Conservation (phyloP, 805 yeast genomes). For the Schizosaccharomyces japonicus region DNA sequence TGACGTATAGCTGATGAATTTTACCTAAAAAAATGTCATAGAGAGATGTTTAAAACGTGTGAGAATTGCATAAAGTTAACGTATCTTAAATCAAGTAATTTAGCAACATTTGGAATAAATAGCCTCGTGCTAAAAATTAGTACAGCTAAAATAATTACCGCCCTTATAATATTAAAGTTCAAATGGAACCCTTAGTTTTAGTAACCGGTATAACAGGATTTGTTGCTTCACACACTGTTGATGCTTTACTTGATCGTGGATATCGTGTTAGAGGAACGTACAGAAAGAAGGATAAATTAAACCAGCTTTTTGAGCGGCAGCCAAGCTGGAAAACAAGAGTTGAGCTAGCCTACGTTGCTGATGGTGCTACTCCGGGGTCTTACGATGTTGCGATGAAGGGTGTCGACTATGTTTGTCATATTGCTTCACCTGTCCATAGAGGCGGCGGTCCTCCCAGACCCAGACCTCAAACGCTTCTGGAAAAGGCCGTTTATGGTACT, state of each 20-base stretch:
- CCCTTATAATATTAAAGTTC: too few relatives aligned
- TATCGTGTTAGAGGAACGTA: slow-evolving; percentile 28
- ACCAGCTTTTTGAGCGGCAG: slow-evolving; percentile 12
- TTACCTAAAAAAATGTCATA: too few relatives aligned
- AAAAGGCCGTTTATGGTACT: slow-evolving; percentile 29
- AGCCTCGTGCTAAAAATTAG: too few relatives aligned
- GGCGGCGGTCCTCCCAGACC: slow-evolving; percentile 18
- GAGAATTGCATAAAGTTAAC: too few relatives aligned
- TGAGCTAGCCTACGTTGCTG: slow-evolving; percentile 15
- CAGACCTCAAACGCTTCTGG: slow-evolving; percentile 17
- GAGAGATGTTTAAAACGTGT: too few relatives aligned
- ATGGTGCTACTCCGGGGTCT: slow-evolving; percentile 19
- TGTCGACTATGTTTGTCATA: slow-evolving; percentile 18
- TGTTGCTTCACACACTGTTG: slow-evolving; percentile 26
- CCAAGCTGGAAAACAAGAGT: slow-evolving; percentile 12
- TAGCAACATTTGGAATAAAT: too few relatives aligned
- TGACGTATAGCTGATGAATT: too few relatives aligned
- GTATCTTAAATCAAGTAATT: too few relatives aligned
- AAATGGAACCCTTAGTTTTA: slow-evolving; percentile 14
- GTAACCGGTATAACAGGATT: slow-evolving; percentile 31
- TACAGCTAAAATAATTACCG: too few relatives aligned
- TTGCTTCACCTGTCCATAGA: slow-evolving; percentile 20
- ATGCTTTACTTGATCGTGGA: slow-evolving; percentile 19
- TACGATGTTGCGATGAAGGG: slow-evolving; percentile 25
- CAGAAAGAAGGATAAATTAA: slow-evolving; percentile 22